Evolutionary conservation across 176 grass and related monocot species (phyloP).

Genomic region (Triticum dicoccoides): DNA sequence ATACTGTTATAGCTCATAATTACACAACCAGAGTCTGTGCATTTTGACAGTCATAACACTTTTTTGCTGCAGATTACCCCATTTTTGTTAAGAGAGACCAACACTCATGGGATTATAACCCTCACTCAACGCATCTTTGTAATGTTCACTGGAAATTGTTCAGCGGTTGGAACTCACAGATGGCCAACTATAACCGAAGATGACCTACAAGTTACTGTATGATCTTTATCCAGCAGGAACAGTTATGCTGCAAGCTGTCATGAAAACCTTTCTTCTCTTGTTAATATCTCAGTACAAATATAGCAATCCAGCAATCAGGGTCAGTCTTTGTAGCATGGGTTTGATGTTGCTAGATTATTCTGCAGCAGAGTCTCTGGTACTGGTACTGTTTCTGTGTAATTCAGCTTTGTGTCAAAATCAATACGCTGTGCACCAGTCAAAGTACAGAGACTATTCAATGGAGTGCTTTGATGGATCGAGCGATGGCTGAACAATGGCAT

Average conservation of each 20-base stretch:
- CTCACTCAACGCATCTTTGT: not conserved
- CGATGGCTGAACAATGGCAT: constrained; percentile 1
- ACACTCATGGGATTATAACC: not conserved
- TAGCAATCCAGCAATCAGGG: not conserved
- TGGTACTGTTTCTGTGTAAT: constrained; percentile 9
- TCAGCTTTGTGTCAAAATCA: constrained; percentile 15
- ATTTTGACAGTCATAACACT: not conserved
- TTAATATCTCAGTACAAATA: not conserved
- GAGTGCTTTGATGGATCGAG: constrained; percentile 14
- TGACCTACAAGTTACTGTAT: not conserved
- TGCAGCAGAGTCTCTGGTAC: not conserved
- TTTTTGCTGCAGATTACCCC: not conserved
- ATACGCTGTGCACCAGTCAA: not conserved
- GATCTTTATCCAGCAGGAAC: constrained; percentile 23
- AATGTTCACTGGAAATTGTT: not conserved
- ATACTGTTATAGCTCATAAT: not conserved
- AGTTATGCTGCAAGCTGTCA: constrained; percentile 4
- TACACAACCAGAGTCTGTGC: not conserved
- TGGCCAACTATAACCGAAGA: not conserved
- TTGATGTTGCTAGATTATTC: constrained; percentile 27
- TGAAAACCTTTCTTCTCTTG: constrained; percentile 14
- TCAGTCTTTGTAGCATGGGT: not conserved
- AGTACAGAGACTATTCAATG: not conserved
- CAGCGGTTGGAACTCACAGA: not conserved
- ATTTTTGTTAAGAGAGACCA: constrained; percentile 16